These are phyloP conservation scores for Mucor mucedo DNA, from an alignment of 371 early-diverging fungal genomes.

Conservation along the genomic window DNA sequence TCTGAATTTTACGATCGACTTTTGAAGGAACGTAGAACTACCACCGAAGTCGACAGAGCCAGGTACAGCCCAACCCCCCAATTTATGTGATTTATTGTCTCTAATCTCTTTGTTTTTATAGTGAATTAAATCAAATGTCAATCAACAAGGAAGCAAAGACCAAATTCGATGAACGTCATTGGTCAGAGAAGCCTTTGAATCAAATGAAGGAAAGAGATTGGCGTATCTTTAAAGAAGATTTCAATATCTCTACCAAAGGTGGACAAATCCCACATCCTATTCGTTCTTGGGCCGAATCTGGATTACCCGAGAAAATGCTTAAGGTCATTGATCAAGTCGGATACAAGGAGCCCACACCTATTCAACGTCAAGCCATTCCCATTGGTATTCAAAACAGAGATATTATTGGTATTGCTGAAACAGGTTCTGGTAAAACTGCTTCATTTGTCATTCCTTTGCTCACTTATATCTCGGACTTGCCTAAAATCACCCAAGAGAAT, in stretches of 20 bases:
- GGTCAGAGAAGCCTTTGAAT: slow-evolving; percentile 89
- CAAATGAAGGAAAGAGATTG: slow-evolving; percentile 97
- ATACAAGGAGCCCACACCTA: slow-evolving; percentile 96
- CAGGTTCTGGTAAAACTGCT: slow-evolving; percentile 98
- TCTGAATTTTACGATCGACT: slow-evolving; percentile 75
- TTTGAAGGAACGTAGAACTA: slow-evolving; percentile 70
- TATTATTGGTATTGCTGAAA: slow-evolving; percentile 98
- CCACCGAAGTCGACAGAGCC: slow-evolving; percentile 71
- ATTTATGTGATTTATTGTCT: too few species aligned
- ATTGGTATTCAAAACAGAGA: slow-evolving; percentile 92
- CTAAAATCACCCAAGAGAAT: slow-evolving; percentile 74
- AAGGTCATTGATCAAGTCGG: slow-evolving; percentile 79
- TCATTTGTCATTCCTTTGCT: slow-evolving; percentile 97
- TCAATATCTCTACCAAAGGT: slow-evolving; percentile 92
- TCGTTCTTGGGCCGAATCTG: slow-evolving; percentile 89
- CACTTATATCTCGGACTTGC: slow-evolving; percentile 82
- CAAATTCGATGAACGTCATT: slow-evolving; percentile 90
- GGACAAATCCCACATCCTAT: slow-evolving; percentile 93
- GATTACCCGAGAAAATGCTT: slow-evolving; percentile 69
- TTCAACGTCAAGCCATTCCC: slow-evolving; percentile 98
- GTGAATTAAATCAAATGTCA: slow-evolving; percentile 69
- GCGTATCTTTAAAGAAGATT: slow-evolving; percentile 99
- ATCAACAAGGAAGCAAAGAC: slow-evolving; percentile 69
- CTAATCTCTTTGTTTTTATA: slow-evolving; percentile 27
- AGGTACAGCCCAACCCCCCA: slow-evolving; percentile 29